phyloP scores from a whole-genome alignment of 768 basidiomycete genomes.

The Fomitopsis serialis region DNA sequence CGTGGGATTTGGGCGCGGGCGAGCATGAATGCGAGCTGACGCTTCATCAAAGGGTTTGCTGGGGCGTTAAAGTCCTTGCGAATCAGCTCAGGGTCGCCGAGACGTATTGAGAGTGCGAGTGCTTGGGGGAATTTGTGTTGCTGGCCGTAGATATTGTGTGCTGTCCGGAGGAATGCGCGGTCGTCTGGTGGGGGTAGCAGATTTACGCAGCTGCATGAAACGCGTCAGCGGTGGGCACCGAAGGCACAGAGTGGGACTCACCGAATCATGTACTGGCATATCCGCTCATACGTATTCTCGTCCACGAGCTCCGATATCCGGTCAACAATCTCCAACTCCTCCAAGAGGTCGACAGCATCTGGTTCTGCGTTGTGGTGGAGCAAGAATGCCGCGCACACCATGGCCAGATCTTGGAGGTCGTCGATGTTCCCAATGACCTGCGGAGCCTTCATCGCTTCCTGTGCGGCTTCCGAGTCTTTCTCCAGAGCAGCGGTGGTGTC shows the following conservation, averaged over 20 bases:
- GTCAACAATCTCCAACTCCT: slow-evolving; percentile 88
- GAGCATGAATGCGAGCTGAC: slow-evolving; percentile 90
- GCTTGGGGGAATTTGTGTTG: slow-evolving; percentile 90
- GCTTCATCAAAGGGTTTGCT: slow-evolving; percentile 91
- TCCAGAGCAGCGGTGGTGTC: slow-evolving; percentile 9
- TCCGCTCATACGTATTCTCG: slow-evolving; percentile 79
- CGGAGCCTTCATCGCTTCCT: slow-evolving; percentile 17
- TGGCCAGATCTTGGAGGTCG: slow-evolving; percentile 70
- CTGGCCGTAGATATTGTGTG: slow-evolving; percentile 84
- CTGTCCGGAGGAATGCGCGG: slow-evolving; percentile 79
- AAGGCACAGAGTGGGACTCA: slow-evolving; percentile 30
- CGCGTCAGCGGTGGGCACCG: slow-evolving; percentile 6
- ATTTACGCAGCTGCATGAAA: slow-evolving; percentile 63
- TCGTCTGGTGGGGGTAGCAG: slow-evolving; percentile 93
- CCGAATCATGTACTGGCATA: slow-evolving; percentile 96
- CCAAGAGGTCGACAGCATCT: slow-evolving; percentile 92
- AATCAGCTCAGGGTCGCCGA: slow-evolving; percentile 77
- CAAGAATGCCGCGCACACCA: slow-evolving; percentile 86
- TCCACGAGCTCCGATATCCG: slow-evolving; percentile 77
- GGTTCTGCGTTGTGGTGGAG: slow-evolving; percentile 94
- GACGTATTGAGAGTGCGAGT: slow-evolving; percentile 75
- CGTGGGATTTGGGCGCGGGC: slow-evolving; percentile 88
- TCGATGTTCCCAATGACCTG: slow-evolving; percentile 53
- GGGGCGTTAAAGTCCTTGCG: slow-evolving; percentile 86
- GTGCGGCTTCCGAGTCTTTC: slow-evolving; percentile 20